Conservation (phyloP, 345 rosid genomes). For the Trapa bicornis region DNA sequence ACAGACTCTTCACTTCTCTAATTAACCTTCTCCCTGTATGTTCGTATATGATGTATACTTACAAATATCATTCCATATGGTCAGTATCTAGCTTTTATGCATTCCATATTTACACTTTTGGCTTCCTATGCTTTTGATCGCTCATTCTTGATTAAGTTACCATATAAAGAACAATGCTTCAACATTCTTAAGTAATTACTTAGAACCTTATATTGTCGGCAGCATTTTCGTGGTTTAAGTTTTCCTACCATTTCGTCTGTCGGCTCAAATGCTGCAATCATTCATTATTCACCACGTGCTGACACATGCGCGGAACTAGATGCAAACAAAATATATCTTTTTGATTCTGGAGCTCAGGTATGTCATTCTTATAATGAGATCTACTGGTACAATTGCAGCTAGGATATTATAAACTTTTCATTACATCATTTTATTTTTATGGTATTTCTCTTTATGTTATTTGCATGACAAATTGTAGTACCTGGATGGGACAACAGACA, state of each 20-base stretch:
- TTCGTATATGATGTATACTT: neutral
- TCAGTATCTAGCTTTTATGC: neutral
- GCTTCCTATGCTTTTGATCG: neutral
- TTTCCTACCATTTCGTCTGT: constrained; percentile 93
- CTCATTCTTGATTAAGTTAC: neutral
- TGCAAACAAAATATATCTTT: constrained; percentile 63
- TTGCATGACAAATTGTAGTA: constrained; percentile 37
- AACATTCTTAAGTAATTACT: constrained; percentile 1
- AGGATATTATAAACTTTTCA: neutral
- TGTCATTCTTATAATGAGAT: constrained; percentile 7
- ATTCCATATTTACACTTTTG: neutral
- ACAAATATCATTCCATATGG: neutral
- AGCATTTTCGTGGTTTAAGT: constrained; percentile 93
- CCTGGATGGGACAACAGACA: constrained; percentile 95
- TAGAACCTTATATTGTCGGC: constrained; percentile 18
- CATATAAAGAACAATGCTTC: neutral
- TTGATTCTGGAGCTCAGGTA: constrained; percentile 99
- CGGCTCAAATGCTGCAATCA: constrained; percentile 90
- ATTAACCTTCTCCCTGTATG: neutral
- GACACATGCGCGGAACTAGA: constrained; percentile 80
- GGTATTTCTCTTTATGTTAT: neutral
- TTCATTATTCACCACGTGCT: constrained; percentile 67
- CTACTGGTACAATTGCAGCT: neutral
- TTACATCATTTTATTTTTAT: neutral
- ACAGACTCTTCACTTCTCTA: neutral